A percentile compares a stretch with the other conserved stretches of the same genome.
These are phyloP conservation scores for Pleurotus sapidus DNA, from an alignment of 768 basidiomycete genomes.

Conservation along the genomic window DNA sequence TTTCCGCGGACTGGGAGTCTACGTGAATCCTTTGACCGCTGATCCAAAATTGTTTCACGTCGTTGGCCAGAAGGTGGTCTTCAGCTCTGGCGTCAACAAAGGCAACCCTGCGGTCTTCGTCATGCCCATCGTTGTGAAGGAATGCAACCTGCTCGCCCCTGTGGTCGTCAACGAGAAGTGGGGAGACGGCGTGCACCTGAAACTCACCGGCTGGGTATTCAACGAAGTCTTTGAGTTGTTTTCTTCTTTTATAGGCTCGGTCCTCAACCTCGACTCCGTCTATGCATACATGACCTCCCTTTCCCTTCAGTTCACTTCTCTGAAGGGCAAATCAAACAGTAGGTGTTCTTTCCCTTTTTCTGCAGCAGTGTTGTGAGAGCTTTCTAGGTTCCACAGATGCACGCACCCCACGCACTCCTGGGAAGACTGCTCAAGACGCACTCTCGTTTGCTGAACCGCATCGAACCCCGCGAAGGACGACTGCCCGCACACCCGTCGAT, in stretches of 20 bases:
- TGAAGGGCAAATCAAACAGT: neutral
- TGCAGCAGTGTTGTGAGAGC: no score
- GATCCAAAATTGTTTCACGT: neutral
- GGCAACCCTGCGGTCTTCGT: neutral
- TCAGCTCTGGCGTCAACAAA: neutral
- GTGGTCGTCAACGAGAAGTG: neutral
- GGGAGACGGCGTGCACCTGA: neutral
- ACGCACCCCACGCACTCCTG: neutral
- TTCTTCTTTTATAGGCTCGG: neutral
- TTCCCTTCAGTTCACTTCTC: neutral
- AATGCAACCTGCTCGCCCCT: neutral
- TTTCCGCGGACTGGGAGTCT: neutral
- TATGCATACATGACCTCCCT: neutral
- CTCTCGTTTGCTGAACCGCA: neutral
- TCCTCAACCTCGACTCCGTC: neutral
- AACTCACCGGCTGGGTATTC: neutral
- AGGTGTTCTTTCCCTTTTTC: no score
- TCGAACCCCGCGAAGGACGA: no score
- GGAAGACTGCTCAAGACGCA: neutral
- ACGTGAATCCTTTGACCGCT: neutral
- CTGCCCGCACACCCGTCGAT: no score
- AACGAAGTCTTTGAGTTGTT: neutral
- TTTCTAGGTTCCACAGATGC: no score
- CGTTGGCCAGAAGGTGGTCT: neutral
- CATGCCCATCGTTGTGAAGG: neutral